Evolutionary conservation across 805 yeast species (phyloP).

Genomic region (Saturnispora hagleri): DNA sequence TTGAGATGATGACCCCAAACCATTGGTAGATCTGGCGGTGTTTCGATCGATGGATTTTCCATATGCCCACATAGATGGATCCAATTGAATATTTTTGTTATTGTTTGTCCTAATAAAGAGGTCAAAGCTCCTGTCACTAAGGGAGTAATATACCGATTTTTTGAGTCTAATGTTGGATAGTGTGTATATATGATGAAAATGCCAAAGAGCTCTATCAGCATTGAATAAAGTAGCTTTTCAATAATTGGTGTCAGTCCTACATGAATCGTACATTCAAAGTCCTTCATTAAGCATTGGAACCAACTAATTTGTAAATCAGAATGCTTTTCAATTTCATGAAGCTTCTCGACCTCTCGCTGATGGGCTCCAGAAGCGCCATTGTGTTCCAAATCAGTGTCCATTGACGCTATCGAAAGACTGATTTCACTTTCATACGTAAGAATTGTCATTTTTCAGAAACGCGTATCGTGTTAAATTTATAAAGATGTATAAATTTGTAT

Average conservation of each 20-base stretch:
- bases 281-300: not conserved
- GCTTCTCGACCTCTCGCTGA: not conserved
- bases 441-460: not conserved
- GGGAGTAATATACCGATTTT: conserved; percentile 12
- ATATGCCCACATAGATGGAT: not conserved
- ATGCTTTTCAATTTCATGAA: not conserved
- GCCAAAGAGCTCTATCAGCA: conserved; percentile 10
- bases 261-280: not conserved
- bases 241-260: conserved; percentile 2
- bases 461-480: not conserved
- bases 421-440: not conserved
- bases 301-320: not conserved
- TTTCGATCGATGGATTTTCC: not conserved
- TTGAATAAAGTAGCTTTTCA: conserved; percentile 10
- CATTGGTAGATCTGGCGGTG: not conserved
- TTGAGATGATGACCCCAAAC: conserved; percentile 28
- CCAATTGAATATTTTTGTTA: conserved; percentile 8
- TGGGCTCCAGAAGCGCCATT: not conserved
- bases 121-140: conserved; percentile 13
- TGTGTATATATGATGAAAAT: conserved; percentile 12
- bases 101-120: conserved; percentile 11
- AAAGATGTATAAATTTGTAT: not conserved
- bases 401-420: not conserved
- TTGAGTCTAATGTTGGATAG: conserved; percentile 10
- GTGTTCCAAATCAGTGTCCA: conserved; percentile 2